A percentile compares a stretch with the other conserved stretches of the same genome.
Evolutionary conservation across 108 stramenopile species (phyloP).

Genomic region (Pseudonitzschia pungens): DNA sequence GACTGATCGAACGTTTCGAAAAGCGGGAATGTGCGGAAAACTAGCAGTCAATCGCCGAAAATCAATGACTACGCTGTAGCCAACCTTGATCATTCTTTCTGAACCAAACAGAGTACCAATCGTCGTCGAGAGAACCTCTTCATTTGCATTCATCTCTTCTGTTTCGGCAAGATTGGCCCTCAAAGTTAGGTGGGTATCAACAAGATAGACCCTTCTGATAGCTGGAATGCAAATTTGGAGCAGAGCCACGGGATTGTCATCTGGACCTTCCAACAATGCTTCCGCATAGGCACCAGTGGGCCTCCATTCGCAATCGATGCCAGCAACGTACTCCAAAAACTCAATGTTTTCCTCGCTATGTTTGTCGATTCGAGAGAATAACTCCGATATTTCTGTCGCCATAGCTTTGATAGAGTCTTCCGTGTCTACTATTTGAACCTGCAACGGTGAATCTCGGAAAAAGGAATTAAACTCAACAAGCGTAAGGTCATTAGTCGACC

Average conservation of each 20-base stretch:
- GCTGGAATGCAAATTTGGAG: constrained; percentile 40
- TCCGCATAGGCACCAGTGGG: constrained; percentile 23
- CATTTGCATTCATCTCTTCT: constrained; percentile 10
- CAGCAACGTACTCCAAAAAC: constrained; percentile 9
- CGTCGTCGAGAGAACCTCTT: constrained; percentile 20
- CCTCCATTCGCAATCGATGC: constrained; percentile 48
- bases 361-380: constrained; percentile 12
- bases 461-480: constrained; percentile 1
- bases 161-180: constrained; percentile 6
- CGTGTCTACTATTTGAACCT: constrained; percentile 18
- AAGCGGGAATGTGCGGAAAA: constrained; percentile 37
- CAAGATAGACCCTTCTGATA: constrained; percentile 24
- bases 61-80: constrained; percentile 34
- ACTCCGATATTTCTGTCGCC: constrained; percentile 15
- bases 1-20: constrained; percentile 27
- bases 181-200: constrained; percentile 37
- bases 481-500: background rate
- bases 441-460: constrained; percentile 2
- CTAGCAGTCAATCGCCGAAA: constrained; percentile 36
- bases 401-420: constrained; percentile 17
- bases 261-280: constrained; percentile 19
- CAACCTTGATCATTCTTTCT: constrained; percentile 31
- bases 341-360: background rate
- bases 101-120: constrained; percentile 20
- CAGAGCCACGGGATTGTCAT: constrained; percentile 34